These are phyloP conservation scores for Volvariella surrecta DNA, from an alignment of 1,284 basidiomycete genomes.

Conservation along the genomic window DNA sequence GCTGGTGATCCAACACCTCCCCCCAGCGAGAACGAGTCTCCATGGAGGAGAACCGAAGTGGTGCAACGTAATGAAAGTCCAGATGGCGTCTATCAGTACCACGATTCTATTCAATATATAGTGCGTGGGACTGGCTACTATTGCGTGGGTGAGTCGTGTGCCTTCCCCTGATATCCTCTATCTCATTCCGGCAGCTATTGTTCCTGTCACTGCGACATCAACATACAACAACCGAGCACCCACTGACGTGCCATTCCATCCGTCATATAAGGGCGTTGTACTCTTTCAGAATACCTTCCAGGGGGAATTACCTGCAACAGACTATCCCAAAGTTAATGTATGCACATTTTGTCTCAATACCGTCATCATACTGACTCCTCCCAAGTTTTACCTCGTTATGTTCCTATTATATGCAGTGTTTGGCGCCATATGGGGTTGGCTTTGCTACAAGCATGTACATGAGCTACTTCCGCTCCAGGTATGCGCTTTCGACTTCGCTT, in stretches of 20 bases:
- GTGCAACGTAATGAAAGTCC: constrained; percentile 25
- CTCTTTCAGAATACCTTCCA: constrained; percentile 86
- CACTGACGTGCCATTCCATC: constrained; percentile 57
- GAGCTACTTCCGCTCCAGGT: constrained; percentile 86
- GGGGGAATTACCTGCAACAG: constrained; percentile 85
- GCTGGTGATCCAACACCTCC: constrained; percentile 48
- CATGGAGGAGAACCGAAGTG: constrained; percentile 28
- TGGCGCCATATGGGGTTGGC: constrained; percentile 72
- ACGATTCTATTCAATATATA: constrained; percentile 63
- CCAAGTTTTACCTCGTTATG: constrained; percentile 83
- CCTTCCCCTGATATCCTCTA: constrained; percentile 9
- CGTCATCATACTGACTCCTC: background rate
- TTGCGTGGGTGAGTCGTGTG: constrained; percentile 70
- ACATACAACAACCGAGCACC: constrained; percentile 25
- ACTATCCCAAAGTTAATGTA: constrained; percentile 97
- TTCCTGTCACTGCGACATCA: constrained; percentile 70
- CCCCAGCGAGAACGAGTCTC: constrained; percentile 34
- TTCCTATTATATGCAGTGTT: constrained; percentile 70
- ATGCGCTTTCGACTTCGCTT: constrained; percentile 12
- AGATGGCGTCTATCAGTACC: constrained; percentile 42
- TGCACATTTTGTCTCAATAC: constrained; percentile 18
- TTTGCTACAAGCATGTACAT: constrained; percentile 76
- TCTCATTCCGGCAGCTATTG: constrained; percentile 46
- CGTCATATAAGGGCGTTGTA: constrained; percentile 77
- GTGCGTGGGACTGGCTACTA: constrained; percentile 93